Base-by-base conservation (phyloP, 441 rosid genomes). In the Populus trichocarpa region DNA sequence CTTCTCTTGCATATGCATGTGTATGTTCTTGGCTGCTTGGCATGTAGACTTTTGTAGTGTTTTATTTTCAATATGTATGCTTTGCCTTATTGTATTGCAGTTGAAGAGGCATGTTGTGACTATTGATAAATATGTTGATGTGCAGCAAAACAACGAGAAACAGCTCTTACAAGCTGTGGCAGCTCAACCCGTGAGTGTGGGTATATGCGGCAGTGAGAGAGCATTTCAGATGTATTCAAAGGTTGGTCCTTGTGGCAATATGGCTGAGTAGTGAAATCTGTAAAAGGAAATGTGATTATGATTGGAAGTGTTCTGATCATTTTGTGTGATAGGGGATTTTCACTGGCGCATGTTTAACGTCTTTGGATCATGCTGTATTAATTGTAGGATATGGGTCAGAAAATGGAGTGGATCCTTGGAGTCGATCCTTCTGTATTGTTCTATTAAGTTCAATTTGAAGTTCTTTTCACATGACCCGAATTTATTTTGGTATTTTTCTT, bases 351-450 rank as follows among this genome's bases (percentile, higher is more conserved):
- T 96, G 98, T 80, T 90, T 96, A 12, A 85, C 88, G 78, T 82
- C 95, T 78, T 80, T 96, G 87, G 96, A 92, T 83, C 99, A 93
- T 81, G 99, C 98, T 77, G 97, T 94, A 63, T 82, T 91, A 77
- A 89, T 93, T 16, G 90, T 94, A 76, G 99, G 99, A 50, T 96
- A 96, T 69, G 94, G 91, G 36, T 88, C 98, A 11, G 78, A 89
- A 75, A 85, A 90, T 16, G 96, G 97, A 30, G 80, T 79, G 53
- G 96, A 93, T 74, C 92, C 92, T 65, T 96, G 98, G 99, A 90
- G 53, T 46, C 53, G 6, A 46, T 46, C 57, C 57, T 46, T 14
- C 57, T 46, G 57, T 46, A 13, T 46, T 4, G 20, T 20, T 1
- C 57, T 50, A 5, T 50, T 50, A 50, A 50, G 57, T 50, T 50